Conservation (phyloP, 2,329 filamentous ascomycete genomes). For the Cladobotryum protrusum region DNA sequence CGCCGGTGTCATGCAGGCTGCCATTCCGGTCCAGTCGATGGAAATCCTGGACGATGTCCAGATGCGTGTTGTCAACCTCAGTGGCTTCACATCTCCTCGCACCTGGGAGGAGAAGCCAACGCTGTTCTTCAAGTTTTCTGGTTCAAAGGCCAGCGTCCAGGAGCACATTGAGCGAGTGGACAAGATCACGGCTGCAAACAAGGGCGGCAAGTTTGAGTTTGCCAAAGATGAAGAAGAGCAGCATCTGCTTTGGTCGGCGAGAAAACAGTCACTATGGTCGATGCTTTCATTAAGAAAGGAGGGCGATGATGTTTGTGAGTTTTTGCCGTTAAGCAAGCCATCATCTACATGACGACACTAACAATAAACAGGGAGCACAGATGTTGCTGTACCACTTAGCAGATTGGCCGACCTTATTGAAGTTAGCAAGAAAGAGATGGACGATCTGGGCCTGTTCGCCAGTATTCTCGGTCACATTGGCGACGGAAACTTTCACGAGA, state of each 20-base stretch:
- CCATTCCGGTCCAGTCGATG: constrained; percentile 68
- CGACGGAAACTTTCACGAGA: constrained; percentile 91
- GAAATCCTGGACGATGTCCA: constrained; percentile 87
- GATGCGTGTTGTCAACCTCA: constrained; percentile 75
- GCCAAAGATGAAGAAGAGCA: constrained; percentile 65
- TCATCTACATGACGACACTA: neutral
- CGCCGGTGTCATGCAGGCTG: constrained; percentile 67
- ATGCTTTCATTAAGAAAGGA: constrained; percentile 64
- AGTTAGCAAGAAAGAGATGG: constrained; percentile 82
- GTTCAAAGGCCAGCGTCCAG: constrained; percentile 68
- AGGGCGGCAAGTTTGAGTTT: constrained; percentile 67
- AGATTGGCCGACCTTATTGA: constrained; percentile 70
- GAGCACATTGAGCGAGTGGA: constrained; percentile 70
- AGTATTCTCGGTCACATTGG: constrained; percentile 86
- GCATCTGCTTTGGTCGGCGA: constrained; percentile 69
- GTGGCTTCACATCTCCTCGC: constrained; percentile 60
- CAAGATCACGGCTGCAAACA: constrained; percentile 58
- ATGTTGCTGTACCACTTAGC: constrained; percentile 77
- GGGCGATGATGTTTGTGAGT: constrained; percentile 66
- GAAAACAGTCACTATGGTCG: constrained; percentile 80
- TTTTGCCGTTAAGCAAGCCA: neutral
- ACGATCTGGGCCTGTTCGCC: constrained; percentile 77
- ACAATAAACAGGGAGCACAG: constrained; percentile 59
- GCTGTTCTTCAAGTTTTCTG: constrained; percentile 81
- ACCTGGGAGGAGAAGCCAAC: constrained; percentile 72